phyloP scores from a whole-genome alignment of 108 stramenopile genomes.

The Skeletonema menzelii region DNA sequence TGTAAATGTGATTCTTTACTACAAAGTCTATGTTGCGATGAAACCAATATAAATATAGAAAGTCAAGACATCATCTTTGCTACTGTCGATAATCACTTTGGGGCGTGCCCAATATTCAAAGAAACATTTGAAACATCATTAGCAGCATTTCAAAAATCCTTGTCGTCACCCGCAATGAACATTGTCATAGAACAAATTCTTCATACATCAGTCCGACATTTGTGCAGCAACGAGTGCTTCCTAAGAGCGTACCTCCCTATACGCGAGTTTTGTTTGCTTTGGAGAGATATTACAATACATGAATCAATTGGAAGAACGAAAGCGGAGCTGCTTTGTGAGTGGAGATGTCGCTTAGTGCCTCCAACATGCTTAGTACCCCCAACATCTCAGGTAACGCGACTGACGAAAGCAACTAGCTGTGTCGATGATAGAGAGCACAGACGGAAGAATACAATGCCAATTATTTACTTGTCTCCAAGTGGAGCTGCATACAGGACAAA shows the following conservation, averaged over 20 bases:
- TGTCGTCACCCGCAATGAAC: background rate
- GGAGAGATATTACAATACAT: conserved; percentile 28
- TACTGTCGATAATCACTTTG: conserved; percentile 9
- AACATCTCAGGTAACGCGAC: background rate
- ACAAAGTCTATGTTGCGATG: conserved; percentile 2
- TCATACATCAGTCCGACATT: conserved; percentile 39
- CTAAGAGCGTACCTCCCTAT: conserved; percentile 46
- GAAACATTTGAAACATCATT: conserved; percentile 6
- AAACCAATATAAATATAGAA: background rate
- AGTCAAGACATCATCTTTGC: background rate
- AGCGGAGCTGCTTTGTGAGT: conserved; percentile 23
- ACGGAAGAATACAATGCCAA: background rate
- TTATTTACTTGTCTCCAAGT: conserved; percentile 25
- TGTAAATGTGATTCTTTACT: conserved; percentile 11
- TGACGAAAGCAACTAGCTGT: background rate
- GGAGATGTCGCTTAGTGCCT: conserved; percentile 35
- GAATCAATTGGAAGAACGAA: background rate
- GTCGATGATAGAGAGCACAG: background rate
- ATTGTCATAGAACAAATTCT: conserved; percentile 10
- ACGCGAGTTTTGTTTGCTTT: conserved; percentile 40
- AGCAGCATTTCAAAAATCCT: background rate
- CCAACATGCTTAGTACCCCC: conserved; percentile 4
- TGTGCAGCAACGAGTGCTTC: conserved; percentile 43
- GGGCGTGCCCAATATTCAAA: conserved; percentile 4
- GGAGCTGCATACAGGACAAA: conserved; percentile 20